Evolutionary conservation across 2,329 filamentous ascomycete genomes (phyloP).

Genomic region (Coleophoma crateriformis): DNA sequence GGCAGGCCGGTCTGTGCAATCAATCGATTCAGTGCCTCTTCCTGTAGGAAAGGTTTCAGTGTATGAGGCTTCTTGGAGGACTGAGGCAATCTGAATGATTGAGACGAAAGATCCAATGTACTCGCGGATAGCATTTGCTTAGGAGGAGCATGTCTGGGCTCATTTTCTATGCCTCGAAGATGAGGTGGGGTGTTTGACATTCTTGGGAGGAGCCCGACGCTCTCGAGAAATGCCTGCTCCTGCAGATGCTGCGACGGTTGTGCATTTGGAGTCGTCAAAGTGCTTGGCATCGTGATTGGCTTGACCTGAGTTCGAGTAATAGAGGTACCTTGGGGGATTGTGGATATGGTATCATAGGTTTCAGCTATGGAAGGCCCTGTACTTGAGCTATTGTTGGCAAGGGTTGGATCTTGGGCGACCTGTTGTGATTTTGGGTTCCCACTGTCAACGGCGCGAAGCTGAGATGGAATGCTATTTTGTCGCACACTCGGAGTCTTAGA

Average conservation of each 20-base stretch:
- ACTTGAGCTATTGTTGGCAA: too few relatives aligned
- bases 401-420: neutral
- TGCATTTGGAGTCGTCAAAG: neutral
- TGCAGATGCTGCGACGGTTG: neutral
- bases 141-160: neutral
- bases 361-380: too few relatives aligned
- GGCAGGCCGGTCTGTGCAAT: too few relatives aligned
- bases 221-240: neutral
- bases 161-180: constrained; percentile 1
- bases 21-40: too few relatives aligned
- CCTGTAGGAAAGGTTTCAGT: too few relatives aligned
- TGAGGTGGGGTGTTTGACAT: constrained; percentile 3
- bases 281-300: too few relatives aligned
- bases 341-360: too few relatives aligned
- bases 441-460: neutral
- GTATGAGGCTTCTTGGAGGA: too few relatives aligned
- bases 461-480: neutral
- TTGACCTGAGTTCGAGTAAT: neutral
- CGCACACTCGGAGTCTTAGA: neutral
- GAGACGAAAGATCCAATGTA: too few relatives aligned
- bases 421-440: neutral
- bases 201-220: too few relatives aligned
- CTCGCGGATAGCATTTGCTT: neutral
- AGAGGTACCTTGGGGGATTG: neutral
- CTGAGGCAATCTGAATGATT: neutral